Evolutionary conservation across 1,284 basidiomycete genomes (phyloP), one percentile per base, ranked within the genome.

Genomic region (Paramarasmius palmivorus): DNA sequence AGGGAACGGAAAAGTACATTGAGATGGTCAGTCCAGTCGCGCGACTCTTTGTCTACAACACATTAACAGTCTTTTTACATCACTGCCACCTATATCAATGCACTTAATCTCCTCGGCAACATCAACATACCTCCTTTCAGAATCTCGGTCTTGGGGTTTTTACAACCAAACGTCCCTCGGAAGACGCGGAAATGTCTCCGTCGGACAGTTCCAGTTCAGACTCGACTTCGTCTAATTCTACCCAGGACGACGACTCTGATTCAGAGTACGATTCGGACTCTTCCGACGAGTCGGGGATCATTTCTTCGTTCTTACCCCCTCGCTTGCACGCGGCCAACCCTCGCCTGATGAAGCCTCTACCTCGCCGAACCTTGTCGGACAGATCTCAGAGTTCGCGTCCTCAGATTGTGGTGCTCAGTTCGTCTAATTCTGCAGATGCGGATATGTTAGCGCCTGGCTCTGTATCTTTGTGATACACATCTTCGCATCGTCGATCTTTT

Each of bases 121-220:
- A 17, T 26, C 40, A 17, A 19, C 20, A 14, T 23, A 2, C 15
- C 6, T 36, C 25, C 36, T 15, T 35, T 23, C 59, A 87, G 84
- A 79, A 86, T 57, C 77, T 88, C 22, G 85, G 84, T 6, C 73
- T 87, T 0, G 84, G 85, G 5, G 73, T 87, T 1, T 84, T 84
- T 55, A 81, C 85, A 60, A 67, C 77, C 38, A 75, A 65, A n/a
- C 61, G 44, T 38, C 15, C 57, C 59, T 50, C 56, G 26, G 61
- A 68, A 47, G 69, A 70, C 42, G 61, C 65, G 3, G 66, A 68
- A 44, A 68, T 69, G 65, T 62, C 59, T 9, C 47, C 55, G 6
- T 65, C 63, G n/a, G n/a, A n/a, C 8, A 60, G 37, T 17, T 37
- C 41, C 15, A 35, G 40, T 29, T 48, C 49, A 29, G 52, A 52